phyloP scores from a whole-genome alignment of 2,329 filamentous ascomycete species.

The Pseudofabraea citricarpa region DNA sequence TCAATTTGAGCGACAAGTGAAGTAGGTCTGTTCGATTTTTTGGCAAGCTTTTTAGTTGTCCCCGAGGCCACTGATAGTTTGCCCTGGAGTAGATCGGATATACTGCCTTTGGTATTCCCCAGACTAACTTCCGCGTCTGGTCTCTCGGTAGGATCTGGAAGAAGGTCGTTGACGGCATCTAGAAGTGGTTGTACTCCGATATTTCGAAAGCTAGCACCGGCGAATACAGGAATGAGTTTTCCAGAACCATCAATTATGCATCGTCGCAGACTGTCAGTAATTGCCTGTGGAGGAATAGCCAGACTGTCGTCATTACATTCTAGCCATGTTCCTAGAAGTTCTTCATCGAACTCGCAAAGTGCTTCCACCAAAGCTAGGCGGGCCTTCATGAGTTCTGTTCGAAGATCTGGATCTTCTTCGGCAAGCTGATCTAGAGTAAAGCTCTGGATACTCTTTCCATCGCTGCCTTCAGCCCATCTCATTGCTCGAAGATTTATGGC shows the following conservation, averaged over 20 bases:
- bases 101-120: slow-evolving; percentile 48
- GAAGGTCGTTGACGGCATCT: slow-evolving; percentile 80
- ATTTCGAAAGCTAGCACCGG: slow-evolving; percentile 88
- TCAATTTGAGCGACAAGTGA: slow-evolving; percentile 47
- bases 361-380: slow-evolving; percentile 75
- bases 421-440: slow-evolving; percentile 50
- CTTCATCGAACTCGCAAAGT: slow-evolving; percentile 83
- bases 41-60: slow-evolving; percentile 26
- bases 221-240: slow-evolving; percentile 78
- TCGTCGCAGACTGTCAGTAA: slow-evolving; percentile 70
- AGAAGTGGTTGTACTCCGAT: slow-evolving; percentile 90
- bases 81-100: slow-evolving; percentile 43
- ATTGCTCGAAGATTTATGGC: slow-evolving; percentile 71
- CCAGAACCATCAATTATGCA: slow-evolving; percentile 66
- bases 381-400: slow-evolving; percentile 68
- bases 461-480: slow-evolving; percentile 63
- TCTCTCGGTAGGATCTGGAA: slow-evolving; percentile 77
- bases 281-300: slow-evolving; percentile 57
- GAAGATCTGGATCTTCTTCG: slow-evolving; percentile 42
- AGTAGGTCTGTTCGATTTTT: slow-evolving; percentile 32
- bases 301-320: slow-evolving; percentile 70
- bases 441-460: slow-evolving; percentile 57
- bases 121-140: slow-evolving; percentile 75
- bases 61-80: slow-evolving; percentile 34
- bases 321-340: slow-evolving; percentile 78